Evolutionary conservation across 495 filamentous ascomycete genomes (phyloP).

Genomic region (Hypoxylon fragiforme): DNA sequence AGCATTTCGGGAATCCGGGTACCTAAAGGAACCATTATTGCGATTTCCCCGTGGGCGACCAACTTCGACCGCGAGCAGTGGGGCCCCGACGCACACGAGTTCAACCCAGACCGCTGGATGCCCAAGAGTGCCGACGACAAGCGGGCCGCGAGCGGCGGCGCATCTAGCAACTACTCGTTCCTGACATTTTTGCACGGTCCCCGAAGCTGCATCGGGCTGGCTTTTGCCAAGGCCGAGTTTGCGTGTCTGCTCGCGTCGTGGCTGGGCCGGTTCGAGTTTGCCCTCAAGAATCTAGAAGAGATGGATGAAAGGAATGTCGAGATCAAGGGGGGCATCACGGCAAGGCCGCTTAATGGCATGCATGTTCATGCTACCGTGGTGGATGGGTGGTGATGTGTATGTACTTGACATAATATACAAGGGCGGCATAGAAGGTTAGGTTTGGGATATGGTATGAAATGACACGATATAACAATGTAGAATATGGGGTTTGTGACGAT

Average conservation of each 20-base stretch:
- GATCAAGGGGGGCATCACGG: constrained; percentile 62
- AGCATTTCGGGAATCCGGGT: constrained; percentile 60
- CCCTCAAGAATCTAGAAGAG: constrained; percentile 60
- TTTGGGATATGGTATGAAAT: constrained; percentile 44
- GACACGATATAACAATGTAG: not conserved
- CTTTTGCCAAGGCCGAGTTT: constrained; percentile 84
- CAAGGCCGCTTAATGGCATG: constrained; percentile 67
- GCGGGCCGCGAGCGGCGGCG: constrained; percentile 50
- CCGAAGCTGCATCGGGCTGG: constrained; percentile 63
- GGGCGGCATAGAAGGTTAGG: too few relatives aligned
- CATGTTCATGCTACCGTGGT: constrained; percentile 61
- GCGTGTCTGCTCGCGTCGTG: constrained; percentile 75
- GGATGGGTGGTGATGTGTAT: constrained; percentile 60
- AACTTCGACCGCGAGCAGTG: constrained; percentile 60
- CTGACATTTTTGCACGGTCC: constrained; percentile 66
- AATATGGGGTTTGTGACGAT: too few relatives aligned
- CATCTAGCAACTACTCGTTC: constrained; percentile 60
- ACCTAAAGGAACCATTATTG: constrained; percentile 59
- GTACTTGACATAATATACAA: too few relatives aligned
- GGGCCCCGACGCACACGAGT: constrained; percentile 59
- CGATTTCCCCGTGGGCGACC: constrained; percentile 61
- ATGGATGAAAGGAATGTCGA: constrained; percentile 58
- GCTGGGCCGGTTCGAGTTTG: constrained; percentile 72
- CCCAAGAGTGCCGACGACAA: constrained; percentile 38
- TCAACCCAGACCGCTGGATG: constrained; percentile 67